Base-by-base conservation (phyloP, 2,329 filamentous ascomycete genomes). In the Phyllosticta paracitricarpa region DNA sequence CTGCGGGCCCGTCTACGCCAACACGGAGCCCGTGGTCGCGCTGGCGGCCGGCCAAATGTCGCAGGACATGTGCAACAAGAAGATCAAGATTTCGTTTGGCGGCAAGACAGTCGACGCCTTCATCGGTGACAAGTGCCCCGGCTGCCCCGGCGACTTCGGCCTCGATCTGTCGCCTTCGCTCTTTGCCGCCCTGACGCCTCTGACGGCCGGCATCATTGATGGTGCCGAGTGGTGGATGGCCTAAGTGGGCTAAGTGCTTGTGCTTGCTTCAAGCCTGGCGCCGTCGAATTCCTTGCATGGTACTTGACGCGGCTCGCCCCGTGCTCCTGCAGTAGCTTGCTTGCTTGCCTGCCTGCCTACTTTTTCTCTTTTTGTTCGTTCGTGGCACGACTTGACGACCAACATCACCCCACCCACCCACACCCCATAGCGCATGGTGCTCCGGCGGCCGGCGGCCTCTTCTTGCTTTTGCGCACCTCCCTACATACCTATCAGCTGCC, bases 121-220 rank as follows among this genome's bases (percentile, higher is more conserved):
- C 59, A 69, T 74, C 64, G 68, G 68, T 65, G 72, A 74, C 63
- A 58, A 66, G 55, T 74, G 72, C 71, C 65, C 69, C 30, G 72
- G 70, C 65, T 74, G 72, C 67, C 25, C 52, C 3, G 63, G 65
- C 51, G 48, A 19, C 59, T 12, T n/a, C 19, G 68, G 69, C 63
- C 63, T 74, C 56, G 72, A 74, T 51, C 66, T 72, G 56, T 70
- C 71, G 9, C 66, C 60, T 57, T 63, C 65, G n/a, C 65, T 68
- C 59, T 74, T 72, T 71, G 65, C 65, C 30, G 63, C 59, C 25
- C 65, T 73, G 54, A 69, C 66, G 53, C 68, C 58, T 17, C 33
- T 30, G 25, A 33, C 35, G 24, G 61, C 57, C 40, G 63, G 63
- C 35, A 51, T 56, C 56, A 57, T 54, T 48, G 40, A 53, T 33